Base-by-base conservation (phyloP, 179 eudicot genomes). In the Amaranthus tricolor region DNA sequence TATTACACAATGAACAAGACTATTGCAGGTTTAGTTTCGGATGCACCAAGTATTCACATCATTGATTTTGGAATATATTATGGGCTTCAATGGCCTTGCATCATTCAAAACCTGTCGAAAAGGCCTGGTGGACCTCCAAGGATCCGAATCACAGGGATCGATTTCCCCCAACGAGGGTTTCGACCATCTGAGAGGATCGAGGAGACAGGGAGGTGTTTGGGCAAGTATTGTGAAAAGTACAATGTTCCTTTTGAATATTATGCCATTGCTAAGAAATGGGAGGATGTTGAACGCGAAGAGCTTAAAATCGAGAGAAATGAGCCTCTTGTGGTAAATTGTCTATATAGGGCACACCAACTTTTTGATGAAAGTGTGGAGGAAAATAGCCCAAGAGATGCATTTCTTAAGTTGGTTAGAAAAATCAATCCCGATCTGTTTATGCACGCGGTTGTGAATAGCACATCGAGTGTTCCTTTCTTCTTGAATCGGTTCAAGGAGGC, bases 41-140 rank as follows among this genome's bases (percentile, higher is more conserved):
- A 84, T 5, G 77, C 84, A 19, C n/a, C 83, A 14, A 81, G 84
- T 6, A 79, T 92, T 68, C 95, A 92, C 70, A 83, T 92, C 6
- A 84, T 90, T 43, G 93, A 92, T 68, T 90, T 88, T 49, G 97
- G 97, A 9, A 92, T 92, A 19, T 67, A 67, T 50, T 84, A 83
- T 51, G 96, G 97, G 24, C 85, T 92, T 60, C 93, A 88, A 66
- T 92, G 95, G 97, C 93, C 93, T 13, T 71, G 86, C 49, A 81
- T 92, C 13, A 84, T 92, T 24, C 84, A 85, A 16, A 79, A 78
- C 15, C 87, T 92, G 7, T 79, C 91, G 3, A 72, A 70, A 58
- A 77, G 87, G 71, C 84, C 85, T 5, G 88, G 80, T 67, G 93
- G 97, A 0, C 97, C 96, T 10, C 89, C 90, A 14, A 82, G 71